Conservation (phyloP, 345 rosid species). For the Noccaea bulbosa region DNA sequence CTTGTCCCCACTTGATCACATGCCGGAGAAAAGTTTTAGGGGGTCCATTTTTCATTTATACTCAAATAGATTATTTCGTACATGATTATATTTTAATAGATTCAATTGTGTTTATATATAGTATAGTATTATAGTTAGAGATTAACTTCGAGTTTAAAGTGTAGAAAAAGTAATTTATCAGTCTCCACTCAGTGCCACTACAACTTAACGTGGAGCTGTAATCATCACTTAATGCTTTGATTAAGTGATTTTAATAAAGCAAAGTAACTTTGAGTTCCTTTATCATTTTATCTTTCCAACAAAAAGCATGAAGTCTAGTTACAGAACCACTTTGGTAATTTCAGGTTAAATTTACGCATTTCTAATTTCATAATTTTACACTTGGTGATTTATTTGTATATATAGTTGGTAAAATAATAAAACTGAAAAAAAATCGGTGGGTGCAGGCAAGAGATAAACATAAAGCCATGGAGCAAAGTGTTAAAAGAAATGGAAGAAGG, state of each 20-base stretch:
- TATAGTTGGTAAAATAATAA: neutral
- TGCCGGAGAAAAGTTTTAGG: conserved; percentile 24
- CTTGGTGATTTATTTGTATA: neutral
- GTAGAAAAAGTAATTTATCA: neutral
- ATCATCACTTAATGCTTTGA: neutral
- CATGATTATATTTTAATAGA: conserved; percentile 10
- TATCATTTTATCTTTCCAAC: conserved; percentile 16
- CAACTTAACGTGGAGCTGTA: neutral
- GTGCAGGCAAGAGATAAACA: conserved; percentile 73
- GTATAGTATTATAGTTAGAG: neutral
- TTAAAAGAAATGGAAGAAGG: conserved; percentile 56
- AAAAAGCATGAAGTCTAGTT: conserved; percentile 13
- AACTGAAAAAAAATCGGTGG: conserved; percentile 11
- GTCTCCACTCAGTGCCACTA: conserved; percentile 25
- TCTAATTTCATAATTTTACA: neutral
- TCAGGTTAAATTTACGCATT: neutral
- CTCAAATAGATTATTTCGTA: conserved; percentile 7
- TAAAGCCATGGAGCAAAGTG: conserved; percentile 67
- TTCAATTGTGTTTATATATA: neutral
- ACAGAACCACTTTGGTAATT: neutral
- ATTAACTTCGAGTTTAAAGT: neutral
- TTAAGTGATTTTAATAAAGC: conserved; percentile 1
- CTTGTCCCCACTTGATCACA: conserved; percentile 41
- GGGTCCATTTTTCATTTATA: neutral
- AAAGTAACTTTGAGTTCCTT: conserved; percentile 19